Base-by-base conservation (phyloP, 345 rosid species). In the Aquilaria malaccensis region DNA sequence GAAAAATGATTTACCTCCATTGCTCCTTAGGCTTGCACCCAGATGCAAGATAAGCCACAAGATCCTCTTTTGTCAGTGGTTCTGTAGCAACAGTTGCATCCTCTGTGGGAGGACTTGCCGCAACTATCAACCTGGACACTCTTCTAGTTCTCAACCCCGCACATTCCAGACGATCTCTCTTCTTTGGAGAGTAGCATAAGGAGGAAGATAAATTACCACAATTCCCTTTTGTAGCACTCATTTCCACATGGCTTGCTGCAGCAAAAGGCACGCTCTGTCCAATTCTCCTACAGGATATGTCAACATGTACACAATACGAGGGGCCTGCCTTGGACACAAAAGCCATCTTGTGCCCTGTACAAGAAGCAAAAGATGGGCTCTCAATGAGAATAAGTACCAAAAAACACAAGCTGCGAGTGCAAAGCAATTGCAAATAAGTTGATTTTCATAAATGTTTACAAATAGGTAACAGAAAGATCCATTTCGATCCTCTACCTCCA, bases 11-110 rank as follows among this genome's bases (percentile, higher is more conserved):
- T 56, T 65, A 89, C 97, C 99, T 94, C 92, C 92, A 94, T n/a
- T 83, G 75, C 45, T 94, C 99, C 79, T 88, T 90, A 2, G 93
- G 56, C 78, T 94, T 94, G 81, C 99, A 94, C 32, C 99, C 99
- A 58, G 99, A 90, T 61, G 88, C 96, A 74, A 94, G 96, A 70
- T 90, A 91, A 33, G 69, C 81, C 6, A 94, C 79, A 58, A 94
- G 96, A 81, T 94, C 97, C 77, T 88, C 96, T 64, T 82, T 88
- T 0, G 91, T 91, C 45, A 94, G 76, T n/a, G 99, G 99, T 60
- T 86, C 95, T 2, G 87, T 59, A 13, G 74, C 81, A 68, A 86
- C 71, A 10, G 74, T 85, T 45, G 86, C 88, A 59, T 91, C 96
- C 61, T 90, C 99, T 2, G 87, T 90, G 1, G 97, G 97, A 73